Evolutionary conservation across 306 rosid genomes (phyloP).

Genomic region (Astragalus membranaceus): DNA sequence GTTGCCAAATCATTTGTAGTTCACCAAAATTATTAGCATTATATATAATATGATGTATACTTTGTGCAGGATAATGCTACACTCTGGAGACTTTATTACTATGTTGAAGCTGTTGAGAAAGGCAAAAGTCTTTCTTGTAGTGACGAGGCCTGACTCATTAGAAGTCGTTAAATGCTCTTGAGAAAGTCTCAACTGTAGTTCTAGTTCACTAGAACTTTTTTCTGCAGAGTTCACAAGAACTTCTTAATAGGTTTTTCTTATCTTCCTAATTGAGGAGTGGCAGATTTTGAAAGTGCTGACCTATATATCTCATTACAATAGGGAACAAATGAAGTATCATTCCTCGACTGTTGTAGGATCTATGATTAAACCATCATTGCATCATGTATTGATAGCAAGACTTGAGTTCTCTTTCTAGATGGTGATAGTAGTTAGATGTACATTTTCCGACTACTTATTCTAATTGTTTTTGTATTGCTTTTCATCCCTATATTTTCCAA

Average conservation of each 20-base stretch:
- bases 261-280: not conserved
- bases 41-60: not conserved
- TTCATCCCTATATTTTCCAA: too few species aligned
- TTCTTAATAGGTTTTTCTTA: too few species aligned
- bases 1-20: too few species aligned
- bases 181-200: not conserved
- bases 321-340: too few species aligned
- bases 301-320: not conserved
- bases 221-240: too few species aligned
- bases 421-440: too few species aligned
- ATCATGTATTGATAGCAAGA: not conserved
- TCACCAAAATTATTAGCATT: too few species aligned
- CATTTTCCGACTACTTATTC: too few species aligned
- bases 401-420: too few species aligned
- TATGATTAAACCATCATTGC: not conserved
- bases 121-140: slow-evolving; percentile 45
- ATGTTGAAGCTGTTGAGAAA: slow-evolving; percentile 62
- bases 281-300: not conserved
- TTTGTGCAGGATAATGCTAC: slow-evolving; percentile 58
- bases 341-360: not conserved
- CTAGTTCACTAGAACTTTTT: not conserved
- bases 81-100: slow-evolving; percentile 80
- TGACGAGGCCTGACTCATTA: slow-evolving; percentile 8
- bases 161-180: not conserved
- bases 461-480: too few species aligned